Percentiles rank a stretch among this genome's conserved stretches.
These are phyloP conservation scores for Aegilops tauschii DNA, from an alignment of 176 grass and related monocot genomes.

Conservation along the genomic window DNA sequence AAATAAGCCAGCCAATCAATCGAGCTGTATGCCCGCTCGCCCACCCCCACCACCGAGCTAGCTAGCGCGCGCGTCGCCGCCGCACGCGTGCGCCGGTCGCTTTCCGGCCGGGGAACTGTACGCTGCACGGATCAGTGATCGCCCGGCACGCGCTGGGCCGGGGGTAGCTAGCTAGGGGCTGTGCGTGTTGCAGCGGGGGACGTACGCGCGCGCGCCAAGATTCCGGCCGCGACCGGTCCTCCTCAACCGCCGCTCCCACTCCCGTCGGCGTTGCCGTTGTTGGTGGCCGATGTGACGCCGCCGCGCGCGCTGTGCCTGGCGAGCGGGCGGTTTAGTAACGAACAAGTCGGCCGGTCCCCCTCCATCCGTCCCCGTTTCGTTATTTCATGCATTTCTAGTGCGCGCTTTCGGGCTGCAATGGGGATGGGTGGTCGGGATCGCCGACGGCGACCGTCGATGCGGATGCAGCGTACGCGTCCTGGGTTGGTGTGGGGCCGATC, in stretches of 20 bases:
- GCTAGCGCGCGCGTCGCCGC: background rate
- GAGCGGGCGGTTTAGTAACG: conserved; percentile 34
- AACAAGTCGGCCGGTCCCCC: conserved; percentile 37
- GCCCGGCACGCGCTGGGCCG: background rate
- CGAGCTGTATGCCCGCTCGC: background rate
- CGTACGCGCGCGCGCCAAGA: background rate
- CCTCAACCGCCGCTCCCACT: conserved; percentile 38
- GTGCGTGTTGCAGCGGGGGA: background rate
- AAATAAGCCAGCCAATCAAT: background rate
- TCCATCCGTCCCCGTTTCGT: conserved; percentile 39
- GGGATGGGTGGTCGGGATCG: conserved; percentile 26
- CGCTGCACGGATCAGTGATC: background rate
- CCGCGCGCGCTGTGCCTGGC: background rate
- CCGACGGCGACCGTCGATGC: conserved; percentile 12
- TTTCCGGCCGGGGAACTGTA: background rate
- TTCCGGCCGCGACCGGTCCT: conserved; percentile 11
- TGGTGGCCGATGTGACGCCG: conserved; percentile 50
- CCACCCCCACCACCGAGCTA: background rate
- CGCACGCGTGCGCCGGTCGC: conserved; percentile 4
- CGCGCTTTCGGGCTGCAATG: conserved; percentile 34
- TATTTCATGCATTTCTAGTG: conserved; percentile 36
- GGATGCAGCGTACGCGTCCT: conserved; percentile 36
- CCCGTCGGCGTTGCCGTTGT: conserved; percentile 35
- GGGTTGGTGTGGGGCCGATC: conserved; percentile 25
- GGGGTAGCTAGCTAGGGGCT: background rate